Evolutionary conservation across 208 protist genomes (phyloP).

Genomic region (Leishmania mexicana): DNA sequence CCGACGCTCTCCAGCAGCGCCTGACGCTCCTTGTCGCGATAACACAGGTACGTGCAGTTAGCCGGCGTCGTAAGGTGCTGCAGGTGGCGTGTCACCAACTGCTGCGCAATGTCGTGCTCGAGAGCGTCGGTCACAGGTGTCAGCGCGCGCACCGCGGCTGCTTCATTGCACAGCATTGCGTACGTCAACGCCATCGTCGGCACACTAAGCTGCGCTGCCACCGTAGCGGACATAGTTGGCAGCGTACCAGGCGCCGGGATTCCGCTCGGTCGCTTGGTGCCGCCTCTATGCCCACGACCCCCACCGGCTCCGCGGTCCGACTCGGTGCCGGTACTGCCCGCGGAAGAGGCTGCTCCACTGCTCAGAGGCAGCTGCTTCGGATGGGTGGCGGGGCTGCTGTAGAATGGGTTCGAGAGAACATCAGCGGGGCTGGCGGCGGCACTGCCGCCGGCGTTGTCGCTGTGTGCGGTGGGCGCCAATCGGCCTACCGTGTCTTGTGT

Average conservation of each 20-base stretch:
- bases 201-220: constrained; percentile 46
- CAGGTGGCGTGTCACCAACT: constrained; percentile 57
- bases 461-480: not conserved
- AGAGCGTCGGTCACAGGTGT: constrained; percentile 49
- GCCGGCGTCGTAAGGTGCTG: constrained; percentile 56
- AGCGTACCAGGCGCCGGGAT: not conserved
- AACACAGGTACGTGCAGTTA: constrained; percentile 79
- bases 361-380: constrained; percentile 13
- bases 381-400: constrained; percentile 8
- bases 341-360: not conserved
- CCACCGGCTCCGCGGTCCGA: not conserved
- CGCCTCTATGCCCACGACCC: not conserved
- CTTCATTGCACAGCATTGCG: constrained; percentile 57
- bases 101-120: constrained; percentile 64
- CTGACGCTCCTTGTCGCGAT: constrained; percentile 49
- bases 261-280: not conserved
- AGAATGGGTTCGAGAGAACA: constrained; percentile 22
- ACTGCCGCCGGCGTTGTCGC: not conserved
- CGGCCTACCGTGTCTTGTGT: constrained; percentile 28
- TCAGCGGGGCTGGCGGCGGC: not conserved
- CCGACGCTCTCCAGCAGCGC: constrained; percentile 27
- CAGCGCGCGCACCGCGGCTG: constrained; percentile 39
- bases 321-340: constrained; percentile 2
- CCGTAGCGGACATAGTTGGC: not conserved
- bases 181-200: constrained; percentile 45